Conservation (phyloP, 371 early-diverging fungal species). For the Phascolomyces articulosus region DNA sequence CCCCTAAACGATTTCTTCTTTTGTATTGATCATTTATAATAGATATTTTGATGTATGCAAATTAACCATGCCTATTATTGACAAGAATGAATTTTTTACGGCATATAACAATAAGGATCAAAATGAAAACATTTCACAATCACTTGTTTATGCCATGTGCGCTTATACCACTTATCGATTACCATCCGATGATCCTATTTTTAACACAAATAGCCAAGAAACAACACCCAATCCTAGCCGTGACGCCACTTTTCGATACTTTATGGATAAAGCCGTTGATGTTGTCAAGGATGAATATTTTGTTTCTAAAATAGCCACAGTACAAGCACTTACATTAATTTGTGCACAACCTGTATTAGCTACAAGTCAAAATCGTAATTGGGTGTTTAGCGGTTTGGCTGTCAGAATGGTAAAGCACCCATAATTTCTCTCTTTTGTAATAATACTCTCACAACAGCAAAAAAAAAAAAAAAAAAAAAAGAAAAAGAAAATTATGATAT, state of each 20-base stretch:
- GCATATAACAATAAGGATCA: neutral
- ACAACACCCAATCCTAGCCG: constrained; percentile 24
- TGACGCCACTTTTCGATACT: constrained; percentile 21
- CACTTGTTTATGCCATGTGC: constrained; percentile 34
- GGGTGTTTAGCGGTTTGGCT: constrained; percentile 43
- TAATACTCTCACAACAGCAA: too few relatives aligned
- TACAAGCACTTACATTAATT: constrained; percentile 37
- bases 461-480: too few relatives aligned
- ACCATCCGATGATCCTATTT: constrained; percentile 20
- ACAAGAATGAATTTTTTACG: neutral
- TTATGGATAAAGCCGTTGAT: constrained; percentile 22
- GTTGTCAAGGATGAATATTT: constrained; percentile 31
- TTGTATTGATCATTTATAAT: neutral
- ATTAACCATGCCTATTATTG: neutral
- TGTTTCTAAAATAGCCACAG: constrained; percentile 31
- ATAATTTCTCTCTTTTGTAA: neutral
- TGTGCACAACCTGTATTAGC: constrained; percentile 25
- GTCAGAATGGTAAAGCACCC: constrained; percentile 37
- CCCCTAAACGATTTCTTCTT: neutral
- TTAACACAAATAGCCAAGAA: constrained; percentile 19
- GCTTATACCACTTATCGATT: constrained; percentile 27
- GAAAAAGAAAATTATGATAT: too few relatives aligned
- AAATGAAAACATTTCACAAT: neutral
- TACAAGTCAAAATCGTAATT: constrained; percentile 25
- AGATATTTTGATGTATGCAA: neutral